Evolutionary conservation across 164 flowering plant genomes (phyloP), one percentile per base, ranked within the genome.

Genomic region (Sedum album): DNA sequence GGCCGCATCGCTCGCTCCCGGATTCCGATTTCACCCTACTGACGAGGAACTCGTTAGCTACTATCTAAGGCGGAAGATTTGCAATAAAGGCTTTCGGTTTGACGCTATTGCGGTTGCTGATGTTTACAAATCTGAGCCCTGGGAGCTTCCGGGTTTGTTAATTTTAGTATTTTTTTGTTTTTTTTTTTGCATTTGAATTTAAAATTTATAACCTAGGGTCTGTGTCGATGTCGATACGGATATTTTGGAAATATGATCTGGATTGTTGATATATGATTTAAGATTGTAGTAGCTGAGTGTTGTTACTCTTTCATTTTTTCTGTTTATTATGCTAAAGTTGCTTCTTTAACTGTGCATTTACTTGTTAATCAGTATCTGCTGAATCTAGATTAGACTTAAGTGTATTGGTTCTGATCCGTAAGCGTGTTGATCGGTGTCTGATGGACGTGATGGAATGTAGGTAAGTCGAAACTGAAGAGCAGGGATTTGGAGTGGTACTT

Each of bases 401-500:
- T 31, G 14, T 64, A 6, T 2, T 21, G 39, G 2, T 11, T 55
- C 57, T 13, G 31, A 26, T 33, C n/a, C n/a, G n/a, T n/a, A n/a
- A n/a, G n/a, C n/a, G n/a, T n/a, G n/a, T n/a, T n/a, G n/a, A n/a
- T n/a, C n/a, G n/a, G n/a, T n/a, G n/a, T n/a, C n/a, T n/a, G n/a
- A 17, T 18, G 68, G 2, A 4, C 42, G 35, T 30, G 31, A 17
- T 63, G 49, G 51, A 18, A 20, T 65, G 15, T 66, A 80, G 83
- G 69, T 63, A 71, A 66, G 57, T 76, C 84, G 26, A 73, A 38
- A 63, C 73, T 79, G 68, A 77, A 81, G 73, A 81, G 64, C 63
- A 73, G 84, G 39, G 84, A 81, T 68, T 55, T 75, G 53, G 84
- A 79, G 71, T 81, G 84, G 84, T 81, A 81, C 67, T 81, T 79